Evolutionary conservation across 306 rosid genomes (phyloP), one percentile per base, ranked within the genome.

Genomic region (Glycine tomentella): DNA sequence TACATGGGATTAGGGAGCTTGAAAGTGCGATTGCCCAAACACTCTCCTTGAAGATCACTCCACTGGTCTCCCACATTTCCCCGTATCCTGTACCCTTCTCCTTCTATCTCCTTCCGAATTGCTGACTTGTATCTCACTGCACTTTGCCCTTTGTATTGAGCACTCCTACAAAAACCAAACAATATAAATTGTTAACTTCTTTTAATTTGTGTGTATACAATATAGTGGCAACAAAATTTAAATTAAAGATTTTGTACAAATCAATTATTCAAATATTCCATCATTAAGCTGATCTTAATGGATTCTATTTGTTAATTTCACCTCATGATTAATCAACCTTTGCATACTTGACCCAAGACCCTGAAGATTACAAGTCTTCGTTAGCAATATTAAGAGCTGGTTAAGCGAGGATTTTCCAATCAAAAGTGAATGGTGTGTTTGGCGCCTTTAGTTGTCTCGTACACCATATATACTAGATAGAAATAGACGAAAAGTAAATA

Each of bases 41-140:
- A 88, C 12, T 88, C 89, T 31, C 98, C 98, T 73, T 90, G 92
- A 1, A 94, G 91, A 78, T 94, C 97, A 78, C 89, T 92, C 98
- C 98, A 94, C n/a, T 94, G 98, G 70, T 94, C 98, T 84, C 98
- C 97, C 16, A 94, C 90, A 71, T 90, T 94, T 8, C 98, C 98
- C 96, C 98, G 91, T 52, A 94, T 88, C 16, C 88, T 88, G 72
- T 92, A 92, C 3, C 96, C 96, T 87, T 91, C n/a, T 69, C 53
- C 87, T 69, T 76, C 90, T 16, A 94, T 69, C 84, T 82, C 85
- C 89, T 78, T 91, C 70, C 96, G 36, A 14, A 87, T 85, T 1
- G 74, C 81, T 13, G 96, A 90, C 80, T 91, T 92, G 94, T 83
- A 94, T 33, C 9, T 76, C 82, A 82, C 89, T 7, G 94, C 94